Evolutionary conservation across 768 basidiomycete genomes (phyloP), one percentile per base, ranked within the genome.

Genomic region (Tulasnella sp.): DNA sequence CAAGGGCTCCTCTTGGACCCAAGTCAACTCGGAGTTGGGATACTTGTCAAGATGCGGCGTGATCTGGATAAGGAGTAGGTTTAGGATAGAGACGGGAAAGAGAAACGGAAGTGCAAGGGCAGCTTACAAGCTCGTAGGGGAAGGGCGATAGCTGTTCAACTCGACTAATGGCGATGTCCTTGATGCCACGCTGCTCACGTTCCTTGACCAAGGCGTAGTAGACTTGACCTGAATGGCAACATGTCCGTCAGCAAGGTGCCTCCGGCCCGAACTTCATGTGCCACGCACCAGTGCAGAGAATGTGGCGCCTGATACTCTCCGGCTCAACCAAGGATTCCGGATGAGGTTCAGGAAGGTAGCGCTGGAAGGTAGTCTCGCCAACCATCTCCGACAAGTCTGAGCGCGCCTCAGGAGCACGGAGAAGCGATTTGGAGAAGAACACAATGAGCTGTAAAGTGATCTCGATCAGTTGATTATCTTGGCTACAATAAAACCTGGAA

Each of bases 1-100:
- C 65, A 98, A 74, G 15, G 96, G 94, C 71, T 97, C 92, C 73
- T 96, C 92, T 78, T 96, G 92, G 67, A 87, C 90, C 93, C 94
- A 97, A 48, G 92, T 75, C 41, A 94, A 70, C 64, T 87, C 86
- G 34, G 94, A 92, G 69, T 98, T 94, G 66, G 94, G 91, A 75
- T 96, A 98, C 72, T 83, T 82, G 76, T 99, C 96, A 34, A 99
- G 79, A 70, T 97, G 90, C 25, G 93, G 87, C 22, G 88, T 92
- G 64, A 97, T 69, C 88, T 91, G 62, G n/a, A n/a, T n/a, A n/a
- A n/a, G n/a, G n/a, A n/a, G 17, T 53, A 12, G 52, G 10, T 45
- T 55, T 10, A 56, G 50, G 46, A 11, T n/a, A 52, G 46, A 45
- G n/a, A 45, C 58, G 17, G 0, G 22, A n/a, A 34, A 27, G 8